A percentile compares a stretch with the other conserved stretches of the same genome.
These are phyloP conservation scores for Eucalyptus viminalis DNA, from an alignment of 345 rosid genomes.

Conservation along the genomic window DNA sequence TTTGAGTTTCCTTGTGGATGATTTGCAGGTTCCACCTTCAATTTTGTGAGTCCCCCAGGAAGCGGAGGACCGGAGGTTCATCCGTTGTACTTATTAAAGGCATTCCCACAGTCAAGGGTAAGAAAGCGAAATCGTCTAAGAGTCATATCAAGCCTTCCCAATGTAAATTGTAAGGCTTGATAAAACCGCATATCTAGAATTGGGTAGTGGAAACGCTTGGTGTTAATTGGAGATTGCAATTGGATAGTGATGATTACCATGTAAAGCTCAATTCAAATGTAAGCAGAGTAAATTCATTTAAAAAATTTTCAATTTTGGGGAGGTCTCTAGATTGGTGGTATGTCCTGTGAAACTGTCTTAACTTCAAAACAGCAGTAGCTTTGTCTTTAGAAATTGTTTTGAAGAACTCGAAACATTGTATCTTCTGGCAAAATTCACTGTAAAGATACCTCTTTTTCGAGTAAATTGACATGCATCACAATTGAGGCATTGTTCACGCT, in stretches of 20 bases:
- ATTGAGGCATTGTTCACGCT: background rate
- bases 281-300: background rate
- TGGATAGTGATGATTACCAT: background rate
- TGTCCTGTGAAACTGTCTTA: background rate
- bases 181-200: background rate
- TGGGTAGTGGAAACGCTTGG: background rate
- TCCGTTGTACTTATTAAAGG: conserved; percentile 24
- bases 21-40: background rate
- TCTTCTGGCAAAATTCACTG: background rate
- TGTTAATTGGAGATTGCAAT: background rate
- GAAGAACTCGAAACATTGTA: background rate
- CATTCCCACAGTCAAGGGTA: conserved; percentile 26
- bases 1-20: background rate
- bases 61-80: conserved; percentile 26
- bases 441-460: background rate
- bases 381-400: background rate
- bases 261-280: background rate
- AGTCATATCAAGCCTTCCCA: conserved; percentile 4
- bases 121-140: conserved; percentile 4
- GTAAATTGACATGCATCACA: background rate
- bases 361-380: background rate
- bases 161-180: background rate
- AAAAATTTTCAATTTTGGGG: background rate
- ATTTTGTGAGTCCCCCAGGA: conserved; percentile 24
- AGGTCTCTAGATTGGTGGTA: background rate